Percentiles rank a stretch among this genome's conserved stretches.
These are phyloP conservation scores for Melanogaster broomeanus DNA, from an alignment of 768 basidiomycete genomes.

Conservation along the genomic window DNA sequence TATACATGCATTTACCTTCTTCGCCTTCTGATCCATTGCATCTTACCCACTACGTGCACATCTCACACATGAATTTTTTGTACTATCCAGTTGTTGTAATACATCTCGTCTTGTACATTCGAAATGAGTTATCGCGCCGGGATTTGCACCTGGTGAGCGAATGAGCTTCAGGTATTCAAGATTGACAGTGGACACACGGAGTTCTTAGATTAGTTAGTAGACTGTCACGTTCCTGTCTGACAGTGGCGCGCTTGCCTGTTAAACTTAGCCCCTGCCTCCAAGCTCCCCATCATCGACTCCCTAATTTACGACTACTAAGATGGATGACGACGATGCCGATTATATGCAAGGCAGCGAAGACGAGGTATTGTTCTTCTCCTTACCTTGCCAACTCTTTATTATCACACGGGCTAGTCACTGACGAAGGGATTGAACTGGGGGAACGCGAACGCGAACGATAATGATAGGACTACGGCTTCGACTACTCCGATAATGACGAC, in stretches of 20 bases:
- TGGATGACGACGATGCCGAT: constrained; percentile 95
- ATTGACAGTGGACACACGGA: no score
- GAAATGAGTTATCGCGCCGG: background rate
- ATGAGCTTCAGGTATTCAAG: no score
- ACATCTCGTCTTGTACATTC: background rate
- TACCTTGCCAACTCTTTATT: background rate
- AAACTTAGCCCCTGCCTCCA: no score
- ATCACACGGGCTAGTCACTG: background rate
- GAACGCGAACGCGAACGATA: constrained; percentile 3
- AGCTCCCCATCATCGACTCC: constrained; percentile 5
- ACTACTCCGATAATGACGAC: constrained; percentile 91
- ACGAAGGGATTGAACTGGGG: constrained; percentile 1
- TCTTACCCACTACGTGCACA: constrained; percentile 12
- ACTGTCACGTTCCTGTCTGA: no score
- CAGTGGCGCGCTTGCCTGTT: no score
- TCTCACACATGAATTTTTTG: constrained; percentile 32
- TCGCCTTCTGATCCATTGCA: constrained; percentile 10
- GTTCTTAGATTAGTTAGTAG: no score
- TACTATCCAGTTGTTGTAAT: constrained; percentile 2
- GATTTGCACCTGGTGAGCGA: background rate
- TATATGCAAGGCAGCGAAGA: constrained; percentile 91
- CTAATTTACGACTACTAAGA: constrained; percentile 32
- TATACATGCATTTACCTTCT: constrained; percentile 5
- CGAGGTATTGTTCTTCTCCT: constrained; percentile 54
- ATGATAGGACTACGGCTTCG: constrained; percentile 87